Evolutionary conservation across 306 rosid species (phyloP).

Genomic region (Citrullus mucosospermus): DNA sequence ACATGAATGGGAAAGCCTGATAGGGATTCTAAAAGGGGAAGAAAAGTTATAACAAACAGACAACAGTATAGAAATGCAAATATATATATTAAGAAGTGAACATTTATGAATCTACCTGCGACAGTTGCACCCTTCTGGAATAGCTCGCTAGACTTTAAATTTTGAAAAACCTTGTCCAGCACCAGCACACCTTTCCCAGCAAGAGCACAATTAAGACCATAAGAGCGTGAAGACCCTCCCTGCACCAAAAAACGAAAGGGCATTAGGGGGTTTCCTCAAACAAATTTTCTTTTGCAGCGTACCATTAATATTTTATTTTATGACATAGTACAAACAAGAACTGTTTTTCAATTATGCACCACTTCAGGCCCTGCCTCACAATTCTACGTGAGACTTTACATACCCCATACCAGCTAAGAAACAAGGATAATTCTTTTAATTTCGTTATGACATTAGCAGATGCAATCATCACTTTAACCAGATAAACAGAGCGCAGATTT

Average conservation of each 20-base stretch:
- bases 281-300: not conserved
- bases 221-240: conserved; percentile 9
- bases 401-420: not conserved
- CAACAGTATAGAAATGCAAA: not conserved
- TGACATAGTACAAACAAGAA: not conserved
- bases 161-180: conserved; percentile 22
- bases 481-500: not conserved
- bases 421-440: not conserved
- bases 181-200: conserved; percentile 32
- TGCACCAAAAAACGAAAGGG: not conserved
- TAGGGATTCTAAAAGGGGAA: conserved; percentile 15
- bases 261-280: not conserved
- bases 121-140: conserved; percentile 23
- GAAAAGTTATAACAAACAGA: not conserved
- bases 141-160: conserved; percentile 23
- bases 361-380: not conserved
- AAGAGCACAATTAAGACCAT: conserved; percentile 26
- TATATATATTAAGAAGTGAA: not conserved
- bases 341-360: not conserved
- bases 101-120: conserved; percentile 7
- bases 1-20: conserved; percentile 30
- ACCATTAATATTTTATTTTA: not conserved
- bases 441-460: not conserved
- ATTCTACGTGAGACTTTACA: not conserved
- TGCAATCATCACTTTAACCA: not conserved